Conservation (phyloP, 768 basidiomycete species). For the Phlegmacium glaucopus region DNA sequence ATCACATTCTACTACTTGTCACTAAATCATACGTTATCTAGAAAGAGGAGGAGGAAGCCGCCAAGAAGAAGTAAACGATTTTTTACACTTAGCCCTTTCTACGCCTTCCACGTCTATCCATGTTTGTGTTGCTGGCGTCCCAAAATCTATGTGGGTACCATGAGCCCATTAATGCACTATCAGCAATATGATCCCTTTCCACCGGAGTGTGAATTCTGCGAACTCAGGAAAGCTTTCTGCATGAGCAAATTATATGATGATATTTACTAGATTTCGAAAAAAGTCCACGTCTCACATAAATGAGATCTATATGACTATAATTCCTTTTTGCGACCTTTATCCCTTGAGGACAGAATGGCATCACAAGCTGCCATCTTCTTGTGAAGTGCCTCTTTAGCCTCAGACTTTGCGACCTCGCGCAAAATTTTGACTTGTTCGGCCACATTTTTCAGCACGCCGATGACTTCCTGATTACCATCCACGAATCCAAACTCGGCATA, state of each 20-base stretch:
- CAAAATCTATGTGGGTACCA: slow-evolving; percentile 34
- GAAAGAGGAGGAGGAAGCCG: slow-evolving; percentile 91
- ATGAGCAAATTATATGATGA: no score
- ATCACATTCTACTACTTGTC: slow-evolving; percentile 6
- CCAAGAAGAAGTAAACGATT: slow-evolving; percentile 77
- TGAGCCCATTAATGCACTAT: slow-evolving; percentile 27
- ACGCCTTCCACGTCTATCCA: slow-evolving; percentile 19
- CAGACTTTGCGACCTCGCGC: slow-evolving; percentile 74
- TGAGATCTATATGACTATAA: neutral
- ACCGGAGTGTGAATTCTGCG: neutral
- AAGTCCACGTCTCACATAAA: neutral
- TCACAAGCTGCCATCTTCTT: slow-evolving; percentile 34
- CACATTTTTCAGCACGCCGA: slow-evolving; percentile 78
- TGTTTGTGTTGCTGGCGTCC: slow-evolving; percentile 23
- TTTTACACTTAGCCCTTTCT: slow-evolving; percentile 22
- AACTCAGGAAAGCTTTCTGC: no score
- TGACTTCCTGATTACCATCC: slow-evolving; percentile 80
- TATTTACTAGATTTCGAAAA: neutral
- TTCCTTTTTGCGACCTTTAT: slow-evolving; percentile 1
- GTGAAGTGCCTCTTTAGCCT: slow-evolving; percentile 61
- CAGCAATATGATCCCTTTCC: slow-evolving; percentile 30
- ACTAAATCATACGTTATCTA: slow-evolving; percentile 22
- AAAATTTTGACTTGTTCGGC: slow-evolving; percentile 86
- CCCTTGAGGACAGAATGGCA: slow-evolving; percentile 6
- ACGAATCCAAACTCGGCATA: slow-evolving; percentile 93